Conservation (phyloP, 805 yeast species). For the Hanseniaspora thailandica region DNA sequence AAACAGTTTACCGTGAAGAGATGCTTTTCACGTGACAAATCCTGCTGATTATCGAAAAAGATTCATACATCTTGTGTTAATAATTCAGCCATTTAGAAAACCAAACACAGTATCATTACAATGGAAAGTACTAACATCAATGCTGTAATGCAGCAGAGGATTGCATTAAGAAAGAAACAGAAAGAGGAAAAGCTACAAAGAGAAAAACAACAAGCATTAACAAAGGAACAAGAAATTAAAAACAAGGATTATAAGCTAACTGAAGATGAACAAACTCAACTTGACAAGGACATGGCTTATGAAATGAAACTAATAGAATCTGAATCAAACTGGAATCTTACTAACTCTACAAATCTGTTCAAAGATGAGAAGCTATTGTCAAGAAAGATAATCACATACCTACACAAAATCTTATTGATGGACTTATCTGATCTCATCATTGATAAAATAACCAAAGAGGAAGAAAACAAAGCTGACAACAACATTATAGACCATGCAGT, state of each 20-base stretch:
- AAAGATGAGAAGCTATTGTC: not conserved
- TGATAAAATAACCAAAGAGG: not conserved
- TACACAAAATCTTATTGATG: conserved; percentile 2
- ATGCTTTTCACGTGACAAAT: too few relatives aligned
- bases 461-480: not conserved
- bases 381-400: conserved; percentile 2
- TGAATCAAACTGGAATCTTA: not conserved
- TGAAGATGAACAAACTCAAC: not conserved
- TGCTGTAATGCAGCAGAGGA: conserved; percentile 11
- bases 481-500: conserved; percentile 4
- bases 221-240: not conserved
- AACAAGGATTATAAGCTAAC: not conserved
- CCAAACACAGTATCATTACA: too few relatives aligned
- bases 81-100: too few relatives aligned
- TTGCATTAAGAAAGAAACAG: conserved; percentile 11
- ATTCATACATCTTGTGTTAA: too few relatives aligned
- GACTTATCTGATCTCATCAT: not conserved
- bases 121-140: conserved; percentile 14
- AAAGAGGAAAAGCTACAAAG: not conserved
- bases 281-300: not conserved
- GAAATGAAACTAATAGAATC: not conserved
- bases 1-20: too few relatives aligned
- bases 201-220: not conserved
- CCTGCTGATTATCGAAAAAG: too few relatives aligned
- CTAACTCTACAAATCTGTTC: not conserved